Percentiles rank a stretch among this genome's conserved stretches.
Evolutionary conservation across 1,284 basidiomycete genomes (phyloP).

Genomic region (Sporisorium graminicola): DNA sequence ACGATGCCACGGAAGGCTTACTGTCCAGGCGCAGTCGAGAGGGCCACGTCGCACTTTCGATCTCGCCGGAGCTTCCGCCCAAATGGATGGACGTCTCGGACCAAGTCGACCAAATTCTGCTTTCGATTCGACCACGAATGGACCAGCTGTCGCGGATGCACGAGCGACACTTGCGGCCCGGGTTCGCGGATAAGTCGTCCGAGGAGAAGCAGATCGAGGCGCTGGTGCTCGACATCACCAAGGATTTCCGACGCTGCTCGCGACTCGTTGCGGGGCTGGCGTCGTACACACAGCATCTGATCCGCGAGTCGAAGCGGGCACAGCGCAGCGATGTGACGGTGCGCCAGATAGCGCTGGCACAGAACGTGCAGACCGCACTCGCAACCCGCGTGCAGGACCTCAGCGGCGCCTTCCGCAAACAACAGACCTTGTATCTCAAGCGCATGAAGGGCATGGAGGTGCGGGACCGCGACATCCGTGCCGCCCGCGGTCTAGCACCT

Average conservation of each 20-base stretch:
- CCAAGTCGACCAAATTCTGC: constrained; percentile 56
- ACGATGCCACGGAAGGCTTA: constrained; percentile 7
- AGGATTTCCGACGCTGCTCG: constrained; percentile 61
- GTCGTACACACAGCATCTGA: constrained; percentile 72
- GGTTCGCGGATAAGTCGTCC: constrained; percentile 90
- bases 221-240: constrained; percentile 86
- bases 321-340: constrained; percentile 32
- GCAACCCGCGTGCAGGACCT: constrained; percentile 94
- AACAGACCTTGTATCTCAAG: constrained; percentile 96
- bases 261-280: constrained; percentile 56
- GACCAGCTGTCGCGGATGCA: constrained; percentile 89
- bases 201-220: constrained; percentile 95
- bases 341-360: constrained; percentile 74
- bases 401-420: constrained; percentile 93
- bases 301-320: constrained; percentile 70
- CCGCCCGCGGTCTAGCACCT: constrained; percentile 29
- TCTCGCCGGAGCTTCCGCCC: constrained; percentile 57
- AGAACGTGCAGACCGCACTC: constrained; percentile 96
- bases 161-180: constrained; percentile 93
- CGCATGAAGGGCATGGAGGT: constrained; percentile 76
- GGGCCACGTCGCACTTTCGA: constrained; percentile 23
- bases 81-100: constrained; percentile 67
- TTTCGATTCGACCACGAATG: constrained; percentile 55
- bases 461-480: constrained; percentile 54
- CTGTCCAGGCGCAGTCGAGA: constrained; percentile 21